phyloP scores from a whole-genome alignment of 2,329 filamentous ascomycete species.

The Lizonia empirigonia region DNA sequence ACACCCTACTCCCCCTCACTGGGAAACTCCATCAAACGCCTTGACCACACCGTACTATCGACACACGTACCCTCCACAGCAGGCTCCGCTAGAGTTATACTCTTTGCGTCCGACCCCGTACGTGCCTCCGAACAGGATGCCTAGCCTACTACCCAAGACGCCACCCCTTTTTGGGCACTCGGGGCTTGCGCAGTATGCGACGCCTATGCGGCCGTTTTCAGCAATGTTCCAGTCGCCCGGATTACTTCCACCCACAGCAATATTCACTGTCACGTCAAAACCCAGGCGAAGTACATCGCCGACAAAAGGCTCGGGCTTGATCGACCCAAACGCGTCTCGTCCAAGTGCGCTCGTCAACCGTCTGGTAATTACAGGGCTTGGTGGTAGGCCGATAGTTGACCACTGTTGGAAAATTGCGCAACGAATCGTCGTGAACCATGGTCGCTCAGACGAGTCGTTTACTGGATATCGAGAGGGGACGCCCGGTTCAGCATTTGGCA shows the following conservation, averaged over 20 bases:
- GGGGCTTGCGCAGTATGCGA: not conserved
- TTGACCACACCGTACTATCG: not conserved
- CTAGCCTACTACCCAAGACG: not conserved
- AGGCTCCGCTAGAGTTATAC: not conserved
- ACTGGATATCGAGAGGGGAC: not conserved
- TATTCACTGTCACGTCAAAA: conserved; percentile 29
- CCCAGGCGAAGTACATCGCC: conserved; percentile 13
- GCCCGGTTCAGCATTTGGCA: not conserved
- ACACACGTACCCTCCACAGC: not conserved
- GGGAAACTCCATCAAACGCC: not conserved
- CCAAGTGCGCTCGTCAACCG: conserved; percentile 17
- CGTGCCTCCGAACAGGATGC: not conserved
- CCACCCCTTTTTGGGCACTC: not conserved
- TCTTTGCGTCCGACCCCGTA: not conserved
- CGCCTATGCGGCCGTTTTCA: not conserved
- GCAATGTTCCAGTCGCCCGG: not conserved
- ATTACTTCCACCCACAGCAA: conserved; percentile 22
- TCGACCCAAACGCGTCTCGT: not conserved
- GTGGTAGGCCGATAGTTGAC: conserved; percentile 25
- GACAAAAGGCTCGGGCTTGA: not conserved
- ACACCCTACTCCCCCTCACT: not conserved
- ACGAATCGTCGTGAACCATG: conserved; percentile 1
- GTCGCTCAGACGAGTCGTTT: too few species aligned
- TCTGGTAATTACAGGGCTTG: conserved; percentile 26
- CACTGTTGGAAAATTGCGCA: conserved; percentile 23